Base-by-base conservation (phyloP, 2,329 filamentous ascomycete species). In the Trichoderma polysporum region DNA sequence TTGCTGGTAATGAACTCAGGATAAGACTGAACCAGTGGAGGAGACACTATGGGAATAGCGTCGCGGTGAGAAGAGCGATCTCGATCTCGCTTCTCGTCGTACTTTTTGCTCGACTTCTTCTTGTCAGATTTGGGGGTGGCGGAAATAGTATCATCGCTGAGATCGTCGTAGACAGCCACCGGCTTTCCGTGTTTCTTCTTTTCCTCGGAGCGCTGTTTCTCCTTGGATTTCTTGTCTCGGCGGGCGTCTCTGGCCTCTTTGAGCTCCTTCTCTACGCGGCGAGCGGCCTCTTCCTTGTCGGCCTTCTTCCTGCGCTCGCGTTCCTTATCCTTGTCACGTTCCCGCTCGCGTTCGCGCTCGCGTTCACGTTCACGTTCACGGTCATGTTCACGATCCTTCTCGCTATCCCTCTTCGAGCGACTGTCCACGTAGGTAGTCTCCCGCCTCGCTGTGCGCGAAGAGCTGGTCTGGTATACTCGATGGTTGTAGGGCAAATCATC, bases 381-480 rank as follows among this genome's bases (percentile, higher is more conserved):
- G n/a, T 81, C 79, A 33, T 19, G n/a, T 22, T 75, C 78, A 4
- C 71, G 72, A 17, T 79, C 76, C 25, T 77, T 71, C 56, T 79
- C 73, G 50, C 77, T 76, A 25, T 83, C 82, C 52, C 78, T 80
- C 69, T 79, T 82, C 2, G 79, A 79, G 3, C 80, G 73, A 70
- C 81, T 80, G 59, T 84, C 81, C 39, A 77, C 77, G 64, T 85
- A 85, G 65, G 81, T 84, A 2, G 81, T 73, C 5, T 84, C 76
- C 19, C 84, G 84, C 56, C 83, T 80, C 6, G 82, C 77, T 12
- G 77, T 72, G 17, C 75, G 76, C 17, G 66, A 65, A 15, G 66
- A 66, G 12, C 74, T 72, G 7, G 81, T 77, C 27, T 87, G 84
- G 67, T 83, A 85, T 10, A 77, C 73, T 35, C 77, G 77, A 17